A percentile compares a stretch with the other conserved stretches of the same genome.
Evolutionary conservation across 1,139 yeast species (phyloP).

Genomic region (Zygosaccharomyces sapae): DNA sequence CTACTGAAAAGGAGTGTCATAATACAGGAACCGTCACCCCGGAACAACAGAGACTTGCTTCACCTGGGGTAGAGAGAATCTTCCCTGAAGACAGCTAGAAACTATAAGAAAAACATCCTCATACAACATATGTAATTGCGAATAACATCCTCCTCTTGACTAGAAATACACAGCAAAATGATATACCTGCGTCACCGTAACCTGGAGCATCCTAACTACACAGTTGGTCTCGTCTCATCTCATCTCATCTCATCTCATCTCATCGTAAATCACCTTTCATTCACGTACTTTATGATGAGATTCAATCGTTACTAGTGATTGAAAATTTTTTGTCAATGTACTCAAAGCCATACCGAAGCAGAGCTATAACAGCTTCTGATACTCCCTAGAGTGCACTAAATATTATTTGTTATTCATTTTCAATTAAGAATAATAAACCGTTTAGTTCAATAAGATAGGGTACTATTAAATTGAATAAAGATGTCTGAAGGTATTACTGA

Average conservation of each 20-base stretch:
- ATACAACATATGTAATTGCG: not conserved
- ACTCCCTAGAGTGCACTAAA: not conserved
- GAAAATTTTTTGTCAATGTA: slow-evolving; percentile 20
- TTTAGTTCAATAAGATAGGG: slow-evolving; percentile 4
- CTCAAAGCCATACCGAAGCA: slow-evolving; percentile 1
- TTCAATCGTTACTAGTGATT: slow-evolving; percentile 15
- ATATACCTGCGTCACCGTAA: not conserved
- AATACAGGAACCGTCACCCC: not conserved
- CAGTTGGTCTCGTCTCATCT: too few relatives aligned
- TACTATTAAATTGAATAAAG: slow-evolving; percentile 16
- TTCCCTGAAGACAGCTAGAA: slow-evolving; percentile 1
- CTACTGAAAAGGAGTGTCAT: not conserved
- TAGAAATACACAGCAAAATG: not conserved
- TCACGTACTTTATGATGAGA: not conserved
- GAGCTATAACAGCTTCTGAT: not conserved
- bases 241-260: slow-evolving; percentile 1
- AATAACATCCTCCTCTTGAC: not conserved
- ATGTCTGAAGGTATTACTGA: slow-evolving; percentile 66
- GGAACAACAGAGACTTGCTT: not conserved
- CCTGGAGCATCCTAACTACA: too few relatives aligned
- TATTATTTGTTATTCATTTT: not conserved
- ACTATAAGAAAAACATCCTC: not conserved
- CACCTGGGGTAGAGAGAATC: slow-evolving; percentile 2
- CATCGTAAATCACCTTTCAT: slow-evolving; percentile 1
- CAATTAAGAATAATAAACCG: not conserved